Evolutionary conservation across 768 basidiomycete species (phyloP), one percentile per base, ranked within the genome.

Genomic region (Termitomyces sp.): DNA sequence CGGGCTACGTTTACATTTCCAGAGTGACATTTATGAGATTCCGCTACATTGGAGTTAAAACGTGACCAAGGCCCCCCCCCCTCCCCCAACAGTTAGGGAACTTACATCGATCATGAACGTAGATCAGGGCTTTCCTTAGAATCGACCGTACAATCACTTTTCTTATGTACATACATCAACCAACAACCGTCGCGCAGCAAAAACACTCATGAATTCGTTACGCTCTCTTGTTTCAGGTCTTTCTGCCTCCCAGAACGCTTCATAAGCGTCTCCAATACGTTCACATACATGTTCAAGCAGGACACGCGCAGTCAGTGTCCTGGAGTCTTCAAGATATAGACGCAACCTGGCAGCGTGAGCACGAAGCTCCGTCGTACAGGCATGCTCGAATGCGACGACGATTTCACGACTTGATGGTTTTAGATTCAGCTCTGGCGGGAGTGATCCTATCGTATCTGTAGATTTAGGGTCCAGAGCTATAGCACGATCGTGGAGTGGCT

Each of bases 281-380:
- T 88, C 90, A 69, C 85, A 77, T 26, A 90, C 78, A 61, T 94
- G 93, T 32, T 81, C 80, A 30, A 97, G 71, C 54, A 98, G 74
- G 8, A 98, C 87, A 2, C 76, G 76, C 33, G 89, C 89, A 6
- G 93, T 93, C 33, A 90, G 88, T 5, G 93, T 93, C 57, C 86
- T 76, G 56, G 84, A 82, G 63, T 94, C 90, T 64, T 87, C 86
- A 8, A 99, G 78, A 69, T 95, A 98, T 57, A 92, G 63, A 65
- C 80, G 76, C 67, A 97, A 71, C 55, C 85, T 79, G 11, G 70
- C 76, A 18, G 88, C 78, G n/a, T 70, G 74, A 3, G 78, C 73
- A 32, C 79, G 79, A 22, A 87, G 71, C 60, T 85, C 82, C 3
- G 78, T 74, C 64, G 83, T 79, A 61, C 83, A 79, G 1, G 79